phyloP scores from a whole-genome alignment of 768 basidiomycete species.

The Tulasnella sp. region DNA sequence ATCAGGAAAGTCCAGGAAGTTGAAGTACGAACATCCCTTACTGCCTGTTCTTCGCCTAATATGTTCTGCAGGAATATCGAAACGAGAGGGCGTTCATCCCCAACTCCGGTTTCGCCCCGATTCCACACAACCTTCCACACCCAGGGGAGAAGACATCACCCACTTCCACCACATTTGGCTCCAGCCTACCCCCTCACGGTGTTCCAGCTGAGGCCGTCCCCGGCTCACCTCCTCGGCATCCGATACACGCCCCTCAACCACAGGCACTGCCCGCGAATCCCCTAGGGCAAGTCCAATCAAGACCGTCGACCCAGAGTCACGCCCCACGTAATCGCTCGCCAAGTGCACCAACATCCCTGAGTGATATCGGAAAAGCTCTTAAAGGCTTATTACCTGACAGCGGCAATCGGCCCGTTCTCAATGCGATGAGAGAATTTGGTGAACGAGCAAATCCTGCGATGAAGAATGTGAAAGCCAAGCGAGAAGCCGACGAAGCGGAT shows the following conservation, averaged over 20 bases:
- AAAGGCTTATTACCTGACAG: slow-evolving; percentile 40
- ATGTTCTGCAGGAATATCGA: slow-evolving; percentile 48
- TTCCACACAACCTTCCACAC: slow-evolving; percentile 18
- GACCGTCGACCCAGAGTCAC: background rate
- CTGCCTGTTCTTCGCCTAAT: background rate
- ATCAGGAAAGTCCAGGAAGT: slow-evolving; percentile 76
- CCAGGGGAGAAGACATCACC: background rate
- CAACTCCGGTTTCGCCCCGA: slow-evolving; percentile 9
- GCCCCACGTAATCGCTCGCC: slow-evolving; percentile 58
- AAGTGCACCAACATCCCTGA: slow-evolving; percentile 67
- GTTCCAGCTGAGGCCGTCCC: background rate
- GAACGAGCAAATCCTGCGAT: slow-evolving; percentile 46
- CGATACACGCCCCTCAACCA: slow-evolving; percentile 23
- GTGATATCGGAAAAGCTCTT: slow-evolving; percentile 75
- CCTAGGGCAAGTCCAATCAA: background rate
- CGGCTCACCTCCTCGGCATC: slow-evolving; percentile 29
- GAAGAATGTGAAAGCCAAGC: slow-evolving; percentile 65
- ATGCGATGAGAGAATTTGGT: slow-evolving; percentile 46
- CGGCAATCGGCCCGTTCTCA: background rate
- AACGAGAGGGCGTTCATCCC: slow-evolving; percentile 29
- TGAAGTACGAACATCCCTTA: slow-evolving; percentile 41
- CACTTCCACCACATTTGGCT: slow-evolving; percentile 18
- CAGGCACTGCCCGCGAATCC: slow-evolving; percentile 25
- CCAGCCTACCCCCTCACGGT: background rate
- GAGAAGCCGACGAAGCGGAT: slow-evolving; percentile 88